Evolutionary conservation across 1,284 basidiomycete genomes (phyloP).

Genomic region (Cutaneotrichosporon sp.): DNA sequence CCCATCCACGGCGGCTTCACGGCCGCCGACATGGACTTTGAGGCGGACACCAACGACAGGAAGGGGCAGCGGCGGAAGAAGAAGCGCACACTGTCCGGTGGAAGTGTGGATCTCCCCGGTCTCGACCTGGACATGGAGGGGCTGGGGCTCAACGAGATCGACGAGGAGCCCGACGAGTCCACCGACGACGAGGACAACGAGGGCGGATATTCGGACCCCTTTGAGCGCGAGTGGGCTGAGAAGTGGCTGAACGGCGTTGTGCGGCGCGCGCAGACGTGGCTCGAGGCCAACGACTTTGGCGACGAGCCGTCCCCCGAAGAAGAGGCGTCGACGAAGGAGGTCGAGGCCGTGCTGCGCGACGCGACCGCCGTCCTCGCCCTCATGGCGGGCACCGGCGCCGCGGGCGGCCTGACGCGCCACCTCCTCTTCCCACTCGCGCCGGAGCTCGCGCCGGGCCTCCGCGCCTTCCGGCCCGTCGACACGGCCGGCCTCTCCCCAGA

Average conservation of each 20-base stretch:
- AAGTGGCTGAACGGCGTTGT: slow-evolving; percentile 52
- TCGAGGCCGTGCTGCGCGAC: slow-evolving; percentile 36
- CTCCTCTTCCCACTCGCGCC: slow-evolving; percentile 46
- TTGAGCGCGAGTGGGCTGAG: slow-evolving; percentile 54
- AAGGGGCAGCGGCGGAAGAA: slow-evolving; percentile 11
- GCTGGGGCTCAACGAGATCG: slow-evolving; percentile 25
- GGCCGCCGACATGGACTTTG: slow-evolving; percentile 30
- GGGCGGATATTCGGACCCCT: slow-evolving; percentile 39
- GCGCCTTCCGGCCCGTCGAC: slow-evolving; percentile 22
- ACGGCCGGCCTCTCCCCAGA: slow-evolving; percentile 38
- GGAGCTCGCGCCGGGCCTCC: slow-evolving; percentile 35
- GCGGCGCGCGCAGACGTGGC: slow-evolving; percentile 43
- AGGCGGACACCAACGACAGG: background rate
- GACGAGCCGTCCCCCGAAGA: slow-evolving; percentile 15
- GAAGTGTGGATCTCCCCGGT: slow-evolving; percentile 28
- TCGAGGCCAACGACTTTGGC: slow-evolving; percentile 23
- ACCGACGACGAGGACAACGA: slow-evolving; percentile 16
- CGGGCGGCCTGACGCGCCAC: slow-evolving; percentile 48
- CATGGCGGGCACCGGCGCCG: slow-evolving; percentile 62
- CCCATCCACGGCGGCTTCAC: slow-evolving; percentile 50
- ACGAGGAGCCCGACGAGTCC: slow-evolving; percentile 17
- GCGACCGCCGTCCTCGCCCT: slow-evolving; percentile 68
- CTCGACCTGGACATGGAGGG: slow-evolving; percentile 37
- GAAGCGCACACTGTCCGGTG: slow-evolving; percentile 29
- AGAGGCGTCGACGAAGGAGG: background rate